Percentiles rank a stretch among this genome's conserved stretches.
Evolutionary conservation across 2,329 filamentous ascomycete species (phyloP).

Genomic region (Chrysoporthe cubensis): DNA sequence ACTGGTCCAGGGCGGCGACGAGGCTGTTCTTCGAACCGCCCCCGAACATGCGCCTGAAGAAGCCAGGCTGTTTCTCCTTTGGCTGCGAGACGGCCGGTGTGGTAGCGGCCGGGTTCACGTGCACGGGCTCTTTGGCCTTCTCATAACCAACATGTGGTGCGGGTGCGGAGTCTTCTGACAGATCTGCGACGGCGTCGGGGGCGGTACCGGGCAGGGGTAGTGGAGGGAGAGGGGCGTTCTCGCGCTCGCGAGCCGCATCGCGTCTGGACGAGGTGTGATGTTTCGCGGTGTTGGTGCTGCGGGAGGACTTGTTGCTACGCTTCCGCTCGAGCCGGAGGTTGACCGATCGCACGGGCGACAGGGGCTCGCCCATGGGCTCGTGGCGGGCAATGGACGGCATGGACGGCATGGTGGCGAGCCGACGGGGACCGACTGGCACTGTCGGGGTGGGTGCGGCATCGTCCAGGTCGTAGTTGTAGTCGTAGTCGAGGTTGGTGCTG

Average conservation of each 20-base stretch:
- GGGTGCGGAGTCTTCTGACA: constrained; percentile 54
- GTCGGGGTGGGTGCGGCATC: constrained; percentile 87
- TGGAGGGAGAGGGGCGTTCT: constrained; percentile 34
- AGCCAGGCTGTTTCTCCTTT: constrained; percentile 74
- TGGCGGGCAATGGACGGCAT: constrained; percentile 41
- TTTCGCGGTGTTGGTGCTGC: constrained; percentile 46
- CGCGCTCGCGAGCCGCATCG: constrained; percentile 33
- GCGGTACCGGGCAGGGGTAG: constrained; percentile 30
- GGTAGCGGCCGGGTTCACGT: constrained; percentile 41
- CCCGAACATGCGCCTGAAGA: constrained; percentile 92
- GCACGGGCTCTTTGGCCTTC: constrained; percentile 57
- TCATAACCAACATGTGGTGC: constrained; percentile 63
- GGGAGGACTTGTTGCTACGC: constrained; percentile 62
- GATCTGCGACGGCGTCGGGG: constrained; percentile 41
- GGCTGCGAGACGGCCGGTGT: constrained; percentile 46
- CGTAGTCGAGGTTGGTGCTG: constrained; percentile 45
- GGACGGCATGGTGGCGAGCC: constrained; percentile 41
- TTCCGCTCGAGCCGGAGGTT: constrained; percentile 50
- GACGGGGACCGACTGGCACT: constrained; percentile 77
- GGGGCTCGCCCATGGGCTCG: constrained; percentile 40
- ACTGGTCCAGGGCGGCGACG: constrained; percentile 22
- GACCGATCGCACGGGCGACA: constrained; percentile 38
- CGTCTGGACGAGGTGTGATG: constrained; percentile 33
- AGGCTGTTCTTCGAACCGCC: constrained; percentile 60
- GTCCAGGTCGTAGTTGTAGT: constrained; percentile 53